Evolutionary conservation across 768 basidiomycete genomes (phyloP).

Genomic region (Terana coerulea): DNA sequence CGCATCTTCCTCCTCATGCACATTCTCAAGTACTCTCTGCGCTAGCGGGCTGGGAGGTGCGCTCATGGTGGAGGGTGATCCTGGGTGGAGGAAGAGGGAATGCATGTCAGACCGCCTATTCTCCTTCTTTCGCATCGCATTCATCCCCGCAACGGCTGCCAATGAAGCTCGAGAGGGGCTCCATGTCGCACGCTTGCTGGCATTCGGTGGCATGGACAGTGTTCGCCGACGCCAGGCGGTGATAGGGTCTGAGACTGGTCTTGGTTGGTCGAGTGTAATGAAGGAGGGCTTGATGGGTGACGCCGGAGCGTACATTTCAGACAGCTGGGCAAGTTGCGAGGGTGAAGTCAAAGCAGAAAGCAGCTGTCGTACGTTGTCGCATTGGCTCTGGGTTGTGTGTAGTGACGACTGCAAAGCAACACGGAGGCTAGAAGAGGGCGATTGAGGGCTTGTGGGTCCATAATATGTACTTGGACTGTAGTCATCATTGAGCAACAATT

Average conservation of each 20-base stretch:
- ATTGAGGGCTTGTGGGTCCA: conserved; percentile 41
- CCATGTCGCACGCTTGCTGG: conserved; percentile 68
- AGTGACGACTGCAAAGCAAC: conserved; percentile 71
- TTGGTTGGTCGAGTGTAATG: conserved; percentile 27
- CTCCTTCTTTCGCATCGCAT: conserved; percentile 39
- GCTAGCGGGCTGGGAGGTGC: conserved; percentile 35
- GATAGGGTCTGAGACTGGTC: conserved; percentile 42
- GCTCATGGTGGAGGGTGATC: conserved; percentile 32
- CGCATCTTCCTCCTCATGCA: conserved; percentile 37
- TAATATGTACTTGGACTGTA: conserved; percentile 30
- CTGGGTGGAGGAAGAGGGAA: conserved; percentile 34
- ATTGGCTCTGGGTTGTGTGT: conserved; percentile 73
- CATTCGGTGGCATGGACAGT: conserved; percentile 22
- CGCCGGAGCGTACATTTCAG: conserved; percentile 87
- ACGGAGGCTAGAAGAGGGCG: conserved; percentile 55
- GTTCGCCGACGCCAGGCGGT: conserved; percentile 19
- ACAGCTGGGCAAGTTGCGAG: conserved; percentile 66
- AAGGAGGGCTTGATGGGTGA: conserved; percentile 43
- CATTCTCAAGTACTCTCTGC: conserved; percentile 27
- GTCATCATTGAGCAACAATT: not conserved
- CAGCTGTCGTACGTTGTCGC: conserved; percentile 77
- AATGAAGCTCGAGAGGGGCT: conserved; percentile 61
- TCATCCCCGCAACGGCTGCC: conserved; percentile 44
- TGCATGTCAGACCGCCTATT: conserved; percentile 55
- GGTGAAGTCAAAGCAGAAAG: conserved; percentile 74